These are phyloP conservation scores for Phylloporus sp. DNA, from an alignment of 768 basidiomycete species.

Conservation along the genomic window DNA sequence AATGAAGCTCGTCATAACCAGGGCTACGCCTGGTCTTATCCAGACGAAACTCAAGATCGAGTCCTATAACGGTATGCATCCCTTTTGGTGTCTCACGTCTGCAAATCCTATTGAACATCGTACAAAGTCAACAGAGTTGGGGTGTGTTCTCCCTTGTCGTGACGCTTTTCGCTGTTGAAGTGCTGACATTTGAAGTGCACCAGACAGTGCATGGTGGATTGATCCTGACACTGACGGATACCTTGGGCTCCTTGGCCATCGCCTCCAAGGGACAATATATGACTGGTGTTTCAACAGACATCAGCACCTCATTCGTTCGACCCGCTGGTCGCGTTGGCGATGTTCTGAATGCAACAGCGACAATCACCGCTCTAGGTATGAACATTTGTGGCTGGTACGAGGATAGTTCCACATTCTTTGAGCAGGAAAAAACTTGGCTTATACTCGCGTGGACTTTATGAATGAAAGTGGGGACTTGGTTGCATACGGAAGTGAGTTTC, in stretches of 20 bases:
- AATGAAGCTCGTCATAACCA: slow-evolving; percentile 55
- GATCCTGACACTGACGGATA: slow-evolving; percentile 78
- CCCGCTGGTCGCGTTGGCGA: slow-evolving; percentile 74
- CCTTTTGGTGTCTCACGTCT: neutral
- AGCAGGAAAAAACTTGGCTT: slow-evolving; percentile 73
- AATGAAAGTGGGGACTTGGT: slow-evolving; percentile 61
- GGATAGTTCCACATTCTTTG: neutral
- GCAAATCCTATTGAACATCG: neutral
- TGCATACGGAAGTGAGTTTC: slow-evolving; percentile 71
- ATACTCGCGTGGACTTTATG: slow-evolving; percentile 76
- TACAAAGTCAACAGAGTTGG: slow-evolving; percentile 75
- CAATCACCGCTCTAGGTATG: slow-evolving; percentile 66
- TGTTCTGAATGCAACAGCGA: slow-evolving; percentile 57
- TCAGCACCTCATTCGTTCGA: slow-evolving; percentile 72
- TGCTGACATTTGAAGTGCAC: neutral
- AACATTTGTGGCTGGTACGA: neutral
- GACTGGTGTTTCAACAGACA: slow-evolving; percentile 86
- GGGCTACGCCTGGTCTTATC: slow-evolving; percentile 69
- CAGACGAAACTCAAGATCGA: slow-evolving; percentile 70
- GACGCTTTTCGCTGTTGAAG: neutral
- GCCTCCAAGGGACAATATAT: slow-evolving; percentile 78
- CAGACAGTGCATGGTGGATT: slow-evolving; percentile 76
- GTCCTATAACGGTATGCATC: slow-evolving; percentile 61
- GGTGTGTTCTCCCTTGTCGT: slow-evolving; percentile 38
- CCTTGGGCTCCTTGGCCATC: slow-evolving; percentile 79